Conservation (phyloP, 768 basidiomycete species). For the Cytidiella melzeri region DNA sequence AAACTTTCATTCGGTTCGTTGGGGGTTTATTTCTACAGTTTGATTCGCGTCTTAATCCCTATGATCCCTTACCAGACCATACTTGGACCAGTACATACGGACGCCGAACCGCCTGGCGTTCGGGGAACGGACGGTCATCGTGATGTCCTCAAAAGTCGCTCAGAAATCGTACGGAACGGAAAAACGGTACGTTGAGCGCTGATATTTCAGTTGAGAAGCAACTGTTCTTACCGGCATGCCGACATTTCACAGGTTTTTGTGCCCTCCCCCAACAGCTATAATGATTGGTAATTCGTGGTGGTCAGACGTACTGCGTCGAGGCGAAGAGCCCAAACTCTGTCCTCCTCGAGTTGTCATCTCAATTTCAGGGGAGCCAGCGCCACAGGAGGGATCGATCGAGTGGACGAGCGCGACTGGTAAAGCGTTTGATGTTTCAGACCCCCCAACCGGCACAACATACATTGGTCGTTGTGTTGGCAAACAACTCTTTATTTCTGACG, state of each 20-base stretch:
- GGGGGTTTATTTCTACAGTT: too few relatives aligned
- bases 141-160: slow-evolving; percentile 97
- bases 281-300: slow-evolving; percentile 96
- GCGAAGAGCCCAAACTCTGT: slow-evolving; percentile 67
- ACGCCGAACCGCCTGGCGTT: slow-evolving; percentile 82
- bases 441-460: slow-evolving; percentile 79
- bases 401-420: slow-evolving; percentile 87
- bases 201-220: neutral
- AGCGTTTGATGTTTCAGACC: slow-evolving; percentile 73
- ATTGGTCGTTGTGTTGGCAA: slow-evolving; percentile 92
- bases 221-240: neutral
- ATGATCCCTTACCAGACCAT: slow-evolving; percentile 38
- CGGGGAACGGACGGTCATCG: slow-evolving; percentile 90
- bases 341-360: slow-evolving; percentile 83
- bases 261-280: slow-evolving; percentile 89
- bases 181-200: slow-evolving; percentile 55
- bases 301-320: slow-evolving; percentile 71
- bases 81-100: slow-evolving; percentile 79
- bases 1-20: slow-evolving; percentile 72
- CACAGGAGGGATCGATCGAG: slow-evolving; percentile 79
- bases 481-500: slow-evolving; percentile 91
- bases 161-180: slow-evolving; percentile 98
- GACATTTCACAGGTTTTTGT: slow-evolving; percentile 59
- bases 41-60: slow-evolving; percentile 16
- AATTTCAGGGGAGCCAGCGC: slow-evolving; percentile 85